Evolutionary conservation across 176 grass and related monocot species (phyloP), one percentile per base, ranked within the genome.

Genomic region (Aegilops bicornis): DNA sequence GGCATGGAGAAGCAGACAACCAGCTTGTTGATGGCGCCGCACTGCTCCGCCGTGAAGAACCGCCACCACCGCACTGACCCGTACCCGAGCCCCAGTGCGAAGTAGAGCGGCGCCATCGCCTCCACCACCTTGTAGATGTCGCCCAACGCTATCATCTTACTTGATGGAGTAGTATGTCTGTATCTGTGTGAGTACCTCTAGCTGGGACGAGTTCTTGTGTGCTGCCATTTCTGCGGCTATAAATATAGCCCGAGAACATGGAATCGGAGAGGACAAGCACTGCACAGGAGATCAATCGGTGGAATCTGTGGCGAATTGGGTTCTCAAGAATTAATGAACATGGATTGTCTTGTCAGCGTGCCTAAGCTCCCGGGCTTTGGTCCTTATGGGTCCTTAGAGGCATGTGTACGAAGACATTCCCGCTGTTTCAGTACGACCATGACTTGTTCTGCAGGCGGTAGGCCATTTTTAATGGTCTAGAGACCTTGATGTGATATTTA

Each of bases 81-180:
- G 81, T 84, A 96, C 13, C 89, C 91, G 0, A 96, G 89, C 4
- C 14, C 66, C 11, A 96, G 82, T 4, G 91, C 87, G 69, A 89
- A 87, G 87, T 96, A 96, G 14, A 93, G 87, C 47, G 94, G 94
- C 84, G 59, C 87, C 94, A 96, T 93, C 12, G 89, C 89, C 61
- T 42, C 78, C 79, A 59, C 66, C 79, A 93, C 91, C 78, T 93
- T 89, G 62, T 91, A 89, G 4, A 93, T 52, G 16, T 93, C 94
- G 4, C 40, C 50, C 89, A 79, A 83, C 5, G 20, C 39, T 64
- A 96, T 93, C 94, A 96, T 91, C n/a, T 45, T 43, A 19, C 19
- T 36, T 75, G 12, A 25, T 74, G n/a, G n/a, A 27, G 27, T 27
- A 27, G 27, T 27, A 27, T 27, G 27, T 6, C 5, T 52, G 5